phyloP scores from a whole-genome alignment of 805 yeast genomes.

The Isabelozyma gotoi region DNA sequence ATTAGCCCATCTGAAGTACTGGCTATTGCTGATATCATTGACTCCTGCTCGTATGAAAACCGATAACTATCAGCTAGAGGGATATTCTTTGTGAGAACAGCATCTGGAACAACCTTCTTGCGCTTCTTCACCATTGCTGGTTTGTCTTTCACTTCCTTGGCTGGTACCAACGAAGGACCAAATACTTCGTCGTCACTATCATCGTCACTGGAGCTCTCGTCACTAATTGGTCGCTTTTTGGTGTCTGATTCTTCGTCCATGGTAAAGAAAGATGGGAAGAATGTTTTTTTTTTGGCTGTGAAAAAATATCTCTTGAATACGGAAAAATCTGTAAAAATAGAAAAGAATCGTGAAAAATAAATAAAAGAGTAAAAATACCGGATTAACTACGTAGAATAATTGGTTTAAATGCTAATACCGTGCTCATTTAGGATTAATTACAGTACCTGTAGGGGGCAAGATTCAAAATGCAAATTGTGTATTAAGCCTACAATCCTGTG shows the following conservation, averaged over 20 bases:
- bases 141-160: too few relatives aligned
- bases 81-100: background rate
- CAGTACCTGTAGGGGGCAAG: too few relatives aligned
- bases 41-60: slow-evolving; percentile 11
- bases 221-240: background rate
- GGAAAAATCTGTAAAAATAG: background rate
- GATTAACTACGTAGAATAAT: background rate
- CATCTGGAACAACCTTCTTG: background rate
- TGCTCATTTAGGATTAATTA: too few relatives aligned
- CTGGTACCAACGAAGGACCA: background rate
- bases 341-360: background rate
- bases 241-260: background rate
- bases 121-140: background rate
- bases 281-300: background rate
- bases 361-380: background rate
- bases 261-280: background rate
- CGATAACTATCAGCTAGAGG: slow-evolving; percentile 3
- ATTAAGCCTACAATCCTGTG: too few relatives aligned
- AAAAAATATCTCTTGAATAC: background rate
- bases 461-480: too few relatives aligned
- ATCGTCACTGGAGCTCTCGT: too few relatives aligned
- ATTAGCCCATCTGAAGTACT: slow-evolving; percentile 10
- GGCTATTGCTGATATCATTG: slow-evolving; percentile 11
- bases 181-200: background rate
- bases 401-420: too few relatives aligned